Evolutionary conservation across 257 asterid genomes (phyloP).

Genomic region (Schizonepeta tenuifolia): DNA sequence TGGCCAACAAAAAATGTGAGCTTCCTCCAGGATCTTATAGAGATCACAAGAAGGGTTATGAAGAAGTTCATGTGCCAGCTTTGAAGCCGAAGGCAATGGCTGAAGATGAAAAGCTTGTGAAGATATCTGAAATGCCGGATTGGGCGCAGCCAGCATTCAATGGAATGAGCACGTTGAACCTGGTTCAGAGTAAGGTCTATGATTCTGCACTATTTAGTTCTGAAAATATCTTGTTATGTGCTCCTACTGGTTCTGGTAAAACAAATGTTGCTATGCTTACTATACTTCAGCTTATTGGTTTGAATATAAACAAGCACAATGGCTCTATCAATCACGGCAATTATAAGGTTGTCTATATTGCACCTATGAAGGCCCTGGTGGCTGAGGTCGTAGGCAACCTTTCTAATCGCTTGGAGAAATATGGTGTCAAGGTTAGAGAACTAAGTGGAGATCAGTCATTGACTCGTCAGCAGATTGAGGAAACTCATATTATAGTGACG

Average conservation of each 20-base stretch:
- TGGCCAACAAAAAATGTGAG: conserved; percentile 59
- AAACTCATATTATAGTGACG: conserved; percentile 62
- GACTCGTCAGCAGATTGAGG: conserved; percentile 68
- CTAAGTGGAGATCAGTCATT: conserved; percentile 63
- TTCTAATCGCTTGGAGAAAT: conserved; percentile 56
- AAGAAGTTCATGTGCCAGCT: conserved; percentile 69
- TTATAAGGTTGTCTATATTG: conserved; percentile 61
- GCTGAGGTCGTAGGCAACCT: conserved; percentile 71
- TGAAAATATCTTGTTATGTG: conserved; percentile 55
- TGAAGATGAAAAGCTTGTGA: conserved; percentile 43
- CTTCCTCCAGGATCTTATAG: conserved; percentile 60
- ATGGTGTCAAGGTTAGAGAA: conserved; percentile 55
- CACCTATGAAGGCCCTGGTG: conserved; percentile 69
- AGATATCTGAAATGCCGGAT: conserved; percentile 52
- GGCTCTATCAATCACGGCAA: conserved; percentile 48
- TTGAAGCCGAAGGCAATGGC: conserved; percentile 52
- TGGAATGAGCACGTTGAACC: conserved; percentile 57
- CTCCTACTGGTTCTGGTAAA: conserved; percentile 69
- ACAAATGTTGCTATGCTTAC: conserved; percentile 69
- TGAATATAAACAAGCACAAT: conserved; percentile 48
- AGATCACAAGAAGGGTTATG: conserved; percentile 56
- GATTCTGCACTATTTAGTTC: conserved; percentile 51
- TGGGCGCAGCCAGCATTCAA: conserved; percentile 66
- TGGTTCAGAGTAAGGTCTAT: conserved; percentile 65
- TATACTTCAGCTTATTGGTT: conserved; percentile 57